phyloP scores from a whole-genome alignment of 441 rosid genomes.

The Aleurites moluccanus region DNA sequence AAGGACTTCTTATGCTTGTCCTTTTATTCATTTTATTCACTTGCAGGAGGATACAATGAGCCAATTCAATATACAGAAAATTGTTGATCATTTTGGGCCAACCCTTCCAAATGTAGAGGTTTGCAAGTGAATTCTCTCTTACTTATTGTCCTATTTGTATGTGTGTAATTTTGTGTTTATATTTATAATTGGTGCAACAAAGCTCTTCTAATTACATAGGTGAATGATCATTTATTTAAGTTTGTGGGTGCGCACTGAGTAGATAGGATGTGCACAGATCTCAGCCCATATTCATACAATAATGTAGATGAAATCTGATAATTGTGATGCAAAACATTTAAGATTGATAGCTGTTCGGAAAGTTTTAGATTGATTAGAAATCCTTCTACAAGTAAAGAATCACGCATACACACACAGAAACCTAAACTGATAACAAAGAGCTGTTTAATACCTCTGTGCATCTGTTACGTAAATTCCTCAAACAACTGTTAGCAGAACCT shows the following conservation, averaged over 20 bases:
- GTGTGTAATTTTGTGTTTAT: not conserved
- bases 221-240: not conserved
- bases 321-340: not conserved
- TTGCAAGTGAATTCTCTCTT: constrained; percentile 25
- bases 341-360: not conserved
- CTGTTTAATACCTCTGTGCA: not conserved
- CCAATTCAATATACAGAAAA: constrained; percentile 38
- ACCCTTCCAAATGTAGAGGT: constrained; percentile 51
- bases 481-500: not conserved
- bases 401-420: too few relatives aligned
- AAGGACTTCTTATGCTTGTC: not conserved
- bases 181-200: not conserved
- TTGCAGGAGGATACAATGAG: constrained; percentile 39
- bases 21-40: constrained; percentile 10
- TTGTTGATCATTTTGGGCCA: constrained; percentile 48
- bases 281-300: too few relatives aligned
- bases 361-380: not conserved
- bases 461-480: not conserved
- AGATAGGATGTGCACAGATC: not conserved
- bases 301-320: not conserved
- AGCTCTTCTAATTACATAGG: not conserved
- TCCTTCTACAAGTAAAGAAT: not conserved
- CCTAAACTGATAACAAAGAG: not conserved
- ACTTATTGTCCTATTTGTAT: not conserved
- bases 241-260: not conserved